Conservation (phyloP, 192 early-diverging fungal species). For the Linnemannia exigua region DNA sequence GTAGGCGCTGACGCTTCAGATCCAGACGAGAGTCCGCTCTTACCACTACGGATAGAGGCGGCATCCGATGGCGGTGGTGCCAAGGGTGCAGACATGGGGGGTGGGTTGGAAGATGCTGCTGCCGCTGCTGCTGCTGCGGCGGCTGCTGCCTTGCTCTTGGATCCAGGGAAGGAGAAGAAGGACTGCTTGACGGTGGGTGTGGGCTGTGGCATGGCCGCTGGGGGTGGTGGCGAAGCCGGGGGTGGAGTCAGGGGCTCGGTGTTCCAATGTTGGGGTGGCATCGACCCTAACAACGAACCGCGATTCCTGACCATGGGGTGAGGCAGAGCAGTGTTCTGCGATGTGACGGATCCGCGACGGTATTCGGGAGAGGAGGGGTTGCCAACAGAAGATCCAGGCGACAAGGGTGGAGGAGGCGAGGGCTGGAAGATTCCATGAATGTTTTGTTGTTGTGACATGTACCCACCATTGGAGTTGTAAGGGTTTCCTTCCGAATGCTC, state of each 20-base stretch:
- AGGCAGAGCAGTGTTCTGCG: conserved; percentile 36
- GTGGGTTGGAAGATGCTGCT: background rate
- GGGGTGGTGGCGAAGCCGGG: conserved; percentile 45
- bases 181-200: conserved; percentile 34
- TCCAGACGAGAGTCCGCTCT: conserved; percentile 14
- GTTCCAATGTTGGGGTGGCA: conserved; percentile 46
- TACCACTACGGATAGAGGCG: conserved; percentile 19
- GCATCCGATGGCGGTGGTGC: conserved; percentile 15
- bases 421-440: conserved; percentile 50
- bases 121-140: conserved; percentile 10
- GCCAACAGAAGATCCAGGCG: conserved; percentile 21
- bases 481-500: conserved; percentile 2
- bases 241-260: conserved; percentile 52
- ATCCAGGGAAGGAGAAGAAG: conserved; percentile 53
- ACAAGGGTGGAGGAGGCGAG: conserved; percentile 40
- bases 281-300: conserved; percentile 29
- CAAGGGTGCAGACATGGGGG: conserved; percentile 14
- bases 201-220: conserved; percentile 5
- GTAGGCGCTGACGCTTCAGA: background rate
- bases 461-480: conserved; percentile 4
- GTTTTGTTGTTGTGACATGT: conserved; percentile 45
- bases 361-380: conserved; percentile 30
- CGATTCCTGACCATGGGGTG: conserved; percentile 53
- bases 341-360: conserved; percentile 33
- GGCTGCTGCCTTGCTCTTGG: conserved; percentile 37